phyloP scores from a whole-genome alignment of 345 rosid genomes.

The Orychophragmus violaceus region DNA sequence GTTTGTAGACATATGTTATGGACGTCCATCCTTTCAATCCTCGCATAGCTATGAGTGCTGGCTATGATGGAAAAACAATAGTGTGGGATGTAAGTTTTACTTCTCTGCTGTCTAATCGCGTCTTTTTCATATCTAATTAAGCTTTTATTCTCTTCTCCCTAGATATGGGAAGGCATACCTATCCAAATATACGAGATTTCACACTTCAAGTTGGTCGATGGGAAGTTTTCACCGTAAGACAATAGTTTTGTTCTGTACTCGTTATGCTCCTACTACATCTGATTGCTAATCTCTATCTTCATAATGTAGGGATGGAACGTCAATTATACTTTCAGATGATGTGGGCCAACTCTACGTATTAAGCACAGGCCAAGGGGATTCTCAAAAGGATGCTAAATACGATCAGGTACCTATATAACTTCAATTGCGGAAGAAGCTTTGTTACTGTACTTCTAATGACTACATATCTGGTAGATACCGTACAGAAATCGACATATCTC shows the following conservation, averaged over 20 bases:
- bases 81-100: slow-evolving; percentile 97
- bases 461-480: not conserved
- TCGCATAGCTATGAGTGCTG: slow-evolving; percentile 99
- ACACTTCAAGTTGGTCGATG: slow-evolving; percentile 95
- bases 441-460: not conserved
- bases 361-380: slow-evolving; percentile 97
- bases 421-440: slow-evolving; percentile 4
- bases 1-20: slow-evolving; percentile 81
- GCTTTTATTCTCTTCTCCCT: slow-evolving; percentile 23
- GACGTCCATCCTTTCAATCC: slow-evolving; percentile 99
- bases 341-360: slow-evolving; percentile 89
- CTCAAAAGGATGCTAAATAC: slow-evolving; percentile 87
- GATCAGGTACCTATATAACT: slow-evolving; percentile 64
- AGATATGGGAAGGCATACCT: slow-evolving; percentile 99
- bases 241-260: not conserved
- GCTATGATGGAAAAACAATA: slow-evolving; percentile 94
- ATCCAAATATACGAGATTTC: slow-evolving; percentile 85
- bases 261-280: slow-evolving; percentile 1
- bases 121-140: slow-evolving; percentile 17
- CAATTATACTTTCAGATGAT: slow-evolving; percentile 96
- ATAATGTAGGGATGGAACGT: slow-evolving; percentile 81
- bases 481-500: not conserved
- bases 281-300: slow-evolving; percentile 13
- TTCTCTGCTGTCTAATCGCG: slow-evolving; percentile 1
- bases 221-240: slow-evolving; percentile 98